Percentiles rank a stretch among this genome's conserved stretches.
phyloP scores from a whole-genome alignment of 495 filamentous ascomycete species.

The Penicillium fimorum region DNA sequence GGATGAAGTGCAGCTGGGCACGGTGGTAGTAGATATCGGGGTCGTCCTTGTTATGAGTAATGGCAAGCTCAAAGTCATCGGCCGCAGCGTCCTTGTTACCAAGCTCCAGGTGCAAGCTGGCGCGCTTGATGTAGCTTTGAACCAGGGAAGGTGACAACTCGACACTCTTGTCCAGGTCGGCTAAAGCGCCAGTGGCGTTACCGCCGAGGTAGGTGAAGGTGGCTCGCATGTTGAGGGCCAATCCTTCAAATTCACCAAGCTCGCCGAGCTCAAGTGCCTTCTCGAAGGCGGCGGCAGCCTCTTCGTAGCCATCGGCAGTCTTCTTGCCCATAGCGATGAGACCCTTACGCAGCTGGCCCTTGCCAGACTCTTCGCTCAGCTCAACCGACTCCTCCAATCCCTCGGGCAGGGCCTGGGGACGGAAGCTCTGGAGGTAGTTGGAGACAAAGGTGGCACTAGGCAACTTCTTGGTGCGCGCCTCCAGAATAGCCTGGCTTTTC shows the following conservation, averaged over 20 bases:
- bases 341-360: slow-evolving; percentile 80
- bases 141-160: slow-evolving; percentile 83
- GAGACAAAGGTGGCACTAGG: slow-evolving; percentile 94
- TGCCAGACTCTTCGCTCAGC: slow-evolving; percentile 72
- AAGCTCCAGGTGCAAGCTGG: slow-evolving; percentile 95
- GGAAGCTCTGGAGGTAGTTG: slow-evolving; percentile 99
- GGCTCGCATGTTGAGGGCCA: slow-evolving; percentile 92
- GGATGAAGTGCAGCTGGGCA: slow-evolving; percentile 97
- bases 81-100: slow-evolving; percentile 88
- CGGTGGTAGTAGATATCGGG: slow-evolving; percentile 99
- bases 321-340: slow-evolving; percentile 76
- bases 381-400: slow-evolving; percentile 80
- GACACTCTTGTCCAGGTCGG: slow-evolving; percentile 85
- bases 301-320: slow-evolving; percentile 85
- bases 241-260: slow-evolving; percentile 75
- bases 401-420: slow-evolving; percentile 69
- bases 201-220: slow-evolving; percentile 93
- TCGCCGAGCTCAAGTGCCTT: slow-evolving; percentile 79
- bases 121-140: slow-evolving; percentile 97
- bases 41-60: slow-evolving; percentile 81
- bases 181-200: slow-evolving; percentile 76
- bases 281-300: slow-evolving; percentile 80
- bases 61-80: slow-evolving; percentile 82
- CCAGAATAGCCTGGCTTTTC: slow-evolving; percentile 84
- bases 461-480: slow-evolving; percentile 73